Base-by-base conservation (phyloP, 1,284 basidiomycete genomes). In the Marasmius fiardii region DNA sequence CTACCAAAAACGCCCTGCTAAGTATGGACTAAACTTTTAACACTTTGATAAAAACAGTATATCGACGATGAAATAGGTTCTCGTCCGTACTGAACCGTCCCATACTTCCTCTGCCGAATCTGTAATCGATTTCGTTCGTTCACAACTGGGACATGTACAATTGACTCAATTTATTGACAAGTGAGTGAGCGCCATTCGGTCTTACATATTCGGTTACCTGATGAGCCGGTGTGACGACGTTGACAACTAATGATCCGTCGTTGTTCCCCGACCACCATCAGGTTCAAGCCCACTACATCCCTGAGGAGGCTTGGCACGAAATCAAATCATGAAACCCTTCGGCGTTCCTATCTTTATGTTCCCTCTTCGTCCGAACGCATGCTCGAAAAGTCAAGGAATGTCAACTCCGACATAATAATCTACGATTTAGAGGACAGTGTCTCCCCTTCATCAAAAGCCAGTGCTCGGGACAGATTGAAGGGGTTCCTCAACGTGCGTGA, bases 401-500 rank as follows among this genome's bases (percentile, higher is more conserved):
- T 77, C 10, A 67, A 71, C 1, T 86, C 91, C 1, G 92, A 94
- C 63, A 78, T 86, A 33, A 76, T 93, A 31, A 86, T 92, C n/a
- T 94, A 92, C 65, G 92, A 94, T 71, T 76, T 94, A 18, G 92
- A 94, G 66, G 92, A 94, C 67, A 90, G 88, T 56, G 83, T 94
- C 0, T 77, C 90, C 4, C 87, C 88, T 1, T 60, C 65, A 7
- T 83, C 87, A 64, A 94, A 93, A 70, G 67, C 68, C 8, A 71
- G 74, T 51, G 90, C 92, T 0, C 76, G 92, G 58, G 65, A 68
- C 1, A 74, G 83, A 20, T 72, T 94, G 2, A 67, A 71, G 16
- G 71, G 74, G 6, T 89, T 93, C 62, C 71, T 93, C 2, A 67
- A 74, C 31, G 85, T 86, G 65, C 55, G 78, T 70, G 43, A n/a